A percentile compares a stretch with the other conserved stretches of the same genome.
These are phyloP conservation scores for Pseudogymnoascus sp. DNA, from an alignment of 2,329 filamentous ascomycete genomes.

Conservation along the genomic window DNA sequence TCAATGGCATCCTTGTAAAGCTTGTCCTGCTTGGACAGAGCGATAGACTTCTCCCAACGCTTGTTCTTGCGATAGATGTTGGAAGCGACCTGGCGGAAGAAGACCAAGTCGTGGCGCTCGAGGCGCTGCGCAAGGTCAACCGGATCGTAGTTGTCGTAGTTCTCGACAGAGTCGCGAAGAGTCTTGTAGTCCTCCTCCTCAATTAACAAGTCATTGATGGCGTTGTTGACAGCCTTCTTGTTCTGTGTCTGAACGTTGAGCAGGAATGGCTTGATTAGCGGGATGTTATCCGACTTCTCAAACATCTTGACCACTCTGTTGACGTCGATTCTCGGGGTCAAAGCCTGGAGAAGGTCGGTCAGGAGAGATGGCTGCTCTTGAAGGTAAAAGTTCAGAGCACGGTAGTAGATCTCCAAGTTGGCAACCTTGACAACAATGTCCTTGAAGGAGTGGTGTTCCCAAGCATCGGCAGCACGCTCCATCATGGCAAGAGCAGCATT, in stretches of 20 bases:
- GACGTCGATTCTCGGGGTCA: conserved; percentile 92
- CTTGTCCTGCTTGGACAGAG: conserved; percentile 97
- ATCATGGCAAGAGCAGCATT: conserved; percentile 97
- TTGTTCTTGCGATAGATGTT: conserved; percentile 99
- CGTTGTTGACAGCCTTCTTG: conserved; percentile 96
- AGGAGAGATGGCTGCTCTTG: conserved; percentile 93
- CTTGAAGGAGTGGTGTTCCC: conserved; percentile 99
- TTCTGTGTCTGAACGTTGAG: conserved; percentile 94
- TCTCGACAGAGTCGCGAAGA: conserved; percentile 91
- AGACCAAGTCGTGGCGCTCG: conserved; percentile 96
- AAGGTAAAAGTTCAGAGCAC: conserved; percentile 91
- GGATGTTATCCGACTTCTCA: conserved; percentile 95
- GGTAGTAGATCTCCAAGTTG: conserved; percentile 98
- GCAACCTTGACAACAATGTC: conserved; percentile 96
- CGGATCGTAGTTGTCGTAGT: conserved; percentile 98
- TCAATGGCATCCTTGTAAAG: conserved; percentile 99
- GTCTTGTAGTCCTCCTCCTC: conserved; percentile 99
- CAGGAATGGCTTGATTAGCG: conserved; percentile 97
- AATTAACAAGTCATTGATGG: conserved; percentile 94
- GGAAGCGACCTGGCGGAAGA: conserved; percentile 97
- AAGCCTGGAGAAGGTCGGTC: conserved; percentile 86
- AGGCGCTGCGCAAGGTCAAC: conserved; percentile 85
- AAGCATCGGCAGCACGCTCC: conserved; percentile 93
- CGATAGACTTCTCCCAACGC: conserved; percentile 98
- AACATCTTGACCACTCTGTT: conserved; percentile 99